A percentile compares a stretch with the other conserved stretches of the same genome.
Evolutionary conservation across 2,329 filamentous ascomycete species (phyloP).

Genomic region (Fusarium begoniae): DNA sequence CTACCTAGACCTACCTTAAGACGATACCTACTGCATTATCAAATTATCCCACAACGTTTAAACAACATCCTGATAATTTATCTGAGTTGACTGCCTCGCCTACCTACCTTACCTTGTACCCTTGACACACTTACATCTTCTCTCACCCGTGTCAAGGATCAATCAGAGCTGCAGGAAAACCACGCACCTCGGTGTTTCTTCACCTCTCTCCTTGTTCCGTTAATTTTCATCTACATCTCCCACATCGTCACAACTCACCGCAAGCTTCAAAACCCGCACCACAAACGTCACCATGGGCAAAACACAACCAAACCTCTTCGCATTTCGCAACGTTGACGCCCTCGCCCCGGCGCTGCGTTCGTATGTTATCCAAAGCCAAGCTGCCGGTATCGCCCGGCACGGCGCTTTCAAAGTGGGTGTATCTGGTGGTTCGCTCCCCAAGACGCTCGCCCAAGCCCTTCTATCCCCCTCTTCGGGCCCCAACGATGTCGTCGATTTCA

Average conservation of each 20-base stretch:
- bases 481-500: conserved; percentile 76
- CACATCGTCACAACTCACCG: conserved; percentile 20
- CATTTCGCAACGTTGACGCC: conserved; percentile 74
- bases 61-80: conserved; percentile 14
- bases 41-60: conserved; percentile 30
- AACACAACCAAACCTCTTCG: conserved; percentile 76
- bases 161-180: conserved; percentile 14
- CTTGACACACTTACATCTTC: conserved; percentile 1
- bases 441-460: conserved; percentile 85
- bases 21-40: conserved; percentile 13
- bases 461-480: conserved; percentile 63
- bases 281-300: conserved; percentile 58
- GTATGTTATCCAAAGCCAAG: conserved; percentile 85
- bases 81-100: conserved; percentile 3
- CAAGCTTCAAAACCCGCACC: conserved; percentile 26
- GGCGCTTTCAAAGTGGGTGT: conserved; percentile 89
- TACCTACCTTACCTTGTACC: neutral
- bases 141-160: conserved; percentile 8
- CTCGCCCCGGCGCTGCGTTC: conserved; percentile 81
- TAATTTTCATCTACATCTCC: neutral
- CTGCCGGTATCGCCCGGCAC: conserved; percentile 81
- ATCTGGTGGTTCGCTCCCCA: conserved; percentile 92
- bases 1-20: neutral
- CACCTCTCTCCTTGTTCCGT: neutral
- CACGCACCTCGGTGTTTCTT: neutral